These are phyloP conservation scores for Tuber calosporum DNA, from an alignment of 495 filamentous ascomycete species.

Conservation along the genomic window DNA sequence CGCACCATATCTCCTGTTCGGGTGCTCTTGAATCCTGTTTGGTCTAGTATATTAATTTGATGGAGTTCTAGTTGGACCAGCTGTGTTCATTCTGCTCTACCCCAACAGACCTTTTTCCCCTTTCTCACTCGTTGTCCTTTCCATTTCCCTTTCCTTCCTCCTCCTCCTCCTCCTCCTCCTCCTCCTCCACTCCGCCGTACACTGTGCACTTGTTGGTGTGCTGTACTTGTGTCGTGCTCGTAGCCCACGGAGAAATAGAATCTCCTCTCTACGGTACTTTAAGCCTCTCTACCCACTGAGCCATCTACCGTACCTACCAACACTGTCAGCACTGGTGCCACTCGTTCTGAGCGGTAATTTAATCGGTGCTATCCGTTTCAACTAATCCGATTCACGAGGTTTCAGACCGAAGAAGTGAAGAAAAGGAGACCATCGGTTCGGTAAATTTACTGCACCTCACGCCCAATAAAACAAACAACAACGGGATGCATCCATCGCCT, in stretches of 20 bases:
- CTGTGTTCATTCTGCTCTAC: neutral
- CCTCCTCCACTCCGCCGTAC: neutral
- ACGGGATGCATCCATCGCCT: constrained; percentile 35
- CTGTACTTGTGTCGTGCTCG: neutral
- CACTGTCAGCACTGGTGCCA: neutral
- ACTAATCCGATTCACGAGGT: neutral
- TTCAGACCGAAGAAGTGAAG: neutral
- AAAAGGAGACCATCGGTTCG: neutral
- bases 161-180: neutral
- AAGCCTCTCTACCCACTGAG: neutral
- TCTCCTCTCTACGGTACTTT: neutral
- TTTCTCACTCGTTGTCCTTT: constrained; percentile 12
- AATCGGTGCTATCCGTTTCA: neutral
- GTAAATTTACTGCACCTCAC: neutral
- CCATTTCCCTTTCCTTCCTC: constrained; percentile 1
- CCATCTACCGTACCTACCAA: neutral
- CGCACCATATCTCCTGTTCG: neutral
- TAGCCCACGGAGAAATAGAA: neutral
- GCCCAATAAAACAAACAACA: constrained; percentile 26
- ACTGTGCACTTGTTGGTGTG: neutral
- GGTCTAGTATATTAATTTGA: neutral
- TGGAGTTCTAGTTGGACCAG: neutral
- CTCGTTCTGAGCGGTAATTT: neutral
- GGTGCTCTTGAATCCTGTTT: neutral
- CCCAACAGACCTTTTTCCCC: neutral